Evolutionary conservation across 257 asterid species (phyloP).

Genomic region (Solanum gracilifrons): DNA sequence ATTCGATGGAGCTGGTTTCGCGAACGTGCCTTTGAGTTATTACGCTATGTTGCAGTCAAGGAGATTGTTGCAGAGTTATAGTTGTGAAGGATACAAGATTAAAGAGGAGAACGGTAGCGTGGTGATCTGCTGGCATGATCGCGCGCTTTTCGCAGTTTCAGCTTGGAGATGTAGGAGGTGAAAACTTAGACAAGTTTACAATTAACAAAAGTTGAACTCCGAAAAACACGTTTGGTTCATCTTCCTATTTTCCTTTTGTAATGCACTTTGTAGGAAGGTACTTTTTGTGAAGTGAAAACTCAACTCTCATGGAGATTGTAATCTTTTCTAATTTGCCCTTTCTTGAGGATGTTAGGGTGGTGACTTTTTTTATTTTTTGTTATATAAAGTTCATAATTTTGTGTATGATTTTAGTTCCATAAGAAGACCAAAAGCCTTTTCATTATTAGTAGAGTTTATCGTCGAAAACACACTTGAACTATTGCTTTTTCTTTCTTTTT

Average conservation of each 20-base stretch:
- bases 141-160: conserved; percentile 68
- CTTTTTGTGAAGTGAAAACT: not conserved
- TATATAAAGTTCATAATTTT: not conserved
- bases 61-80: conserved; percentile 53
- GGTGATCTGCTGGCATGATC: conserved; percentile 95
- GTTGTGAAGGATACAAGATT: conserved; percentile 87
- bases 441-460: not conserved
- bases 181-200: not conserved
- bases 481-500: not conserved
- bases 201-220: not conserved
- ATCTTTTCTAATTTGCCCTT: not conserved
- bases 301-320: not conserved
- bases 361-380: not conserved
- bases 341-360: not conserved
- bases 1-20: conserved; percentile 53
- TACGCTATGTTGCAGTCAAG: conserved; percentile 82
- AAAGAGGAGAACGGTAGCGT: conserved; percentile 77
- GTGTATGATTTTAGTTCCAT: not conserved
- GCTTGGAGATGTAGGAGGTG: conserved; percentile 84
- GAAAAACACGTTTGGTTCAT: not conserved
- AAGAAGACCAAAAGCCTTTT: not conserved
- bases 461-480: not conserved
- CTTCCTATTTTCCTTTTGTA: not conserved
- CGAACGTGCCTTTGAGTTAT: conserved; percentile 60
- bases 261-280: not conserved